Conservation (phyloP, 257 asterid species). For the Voacanga thouarsii region DNA sequence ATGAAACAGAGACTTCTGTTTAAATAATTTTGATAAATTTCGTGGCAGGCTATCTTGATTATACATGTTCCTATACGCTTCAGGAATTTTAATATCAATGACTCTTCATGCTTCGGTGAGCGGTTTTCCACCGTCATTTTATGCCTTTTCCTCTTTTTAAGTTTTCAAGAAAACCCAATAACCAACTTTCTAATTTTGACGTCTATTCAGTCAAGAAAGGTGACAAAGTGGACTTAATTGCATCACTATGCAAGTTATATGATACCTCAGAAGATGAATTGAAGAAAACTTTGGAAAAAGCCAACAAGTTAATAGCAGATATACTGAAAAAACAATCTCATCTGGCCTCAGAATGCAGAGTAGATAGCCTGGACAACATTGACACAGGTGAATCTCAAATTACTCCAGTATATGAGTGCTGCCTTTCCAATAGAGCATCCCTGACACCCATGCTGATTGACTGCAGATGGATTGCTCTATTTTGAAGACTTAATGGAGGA, state of each 20-base stretch:
- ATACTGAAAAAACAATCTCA: constrained; percentile 55
- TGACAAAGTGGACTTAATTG: constrained; percentile 67
- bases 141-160: constrained; percentile 12
- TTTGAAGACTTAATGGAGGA: constrained; percentile 75
- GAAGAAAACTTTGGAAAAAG: constrained; percentile 57
- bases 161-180: background rate
- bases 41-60: constrained; percentile 74
- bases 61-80: constrained; percentile 67
- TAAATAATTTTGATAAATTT: constrained; percentile 27
- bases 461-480: constrained; percentile 77
- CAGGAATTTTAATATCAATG: constrained; percentile 59
- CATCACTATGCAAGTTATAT: constrained; percentile 71
- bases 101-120: constrained; percentile 70
- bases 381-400: constrained; percentile 46
- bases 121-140: constrained; percentile 10
- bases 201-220: constrained; percentile 65
- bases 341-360: constrained; percentile 57
- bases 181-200: constrained; percentile 7
- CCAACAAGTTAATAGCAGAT: constrained; percentile 56
- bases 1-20: constrained; percentile 4
- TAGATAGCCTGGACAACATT: constrained; percentile 52
- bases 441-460: constrained; percentile 13
- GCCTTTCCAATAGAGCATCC: background rate
- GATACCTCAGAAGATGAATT: constrained; percentile 84
- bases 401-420: background rate